A percentile compares a stretch with the other conserved stretches of the same genome.
Evolutionary conservation across 495 filamentous ascomycete species (phyloP).

Genomic region (Cladorrhinum samala): DNA sequence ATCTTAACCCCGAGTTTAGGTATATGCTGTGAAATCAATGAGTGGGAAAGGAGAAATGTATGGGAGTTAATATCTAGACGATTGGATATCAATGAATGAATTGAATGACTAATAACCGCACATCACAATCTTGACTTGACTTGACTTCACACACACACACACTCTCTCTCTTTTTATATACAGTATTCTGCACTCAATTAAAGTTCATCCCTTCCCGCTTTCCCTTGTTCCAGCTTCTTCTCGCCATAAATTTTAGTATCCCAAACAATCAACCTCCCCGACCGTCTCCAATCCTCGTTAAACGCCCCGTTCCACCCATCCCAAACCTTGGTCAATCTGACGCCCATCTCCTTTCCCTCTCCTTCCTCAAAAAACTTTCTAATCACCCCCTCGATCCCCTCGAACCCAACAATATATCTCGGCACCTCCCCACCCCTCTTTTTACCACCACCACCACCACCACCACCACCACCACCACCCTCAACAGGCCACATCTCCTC

Average conservation of each 20-base stretch:
- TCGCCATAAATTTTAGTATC: slow-evolving; percentile 37
- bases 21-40: slow-evolving; percentile 32
- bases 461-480: too few relatives aligned
- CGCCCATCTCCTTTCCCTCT: slow-evolving; percentile 28
- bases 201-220: background rate
- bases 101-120: too few relatives aligned
- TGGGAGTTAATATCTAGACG: background rate
- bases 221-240: background rate
- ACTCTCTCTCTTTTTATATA: background rate
- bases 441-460: too few relatives aligned
- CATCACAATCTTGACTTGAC: too few relatives aligned
- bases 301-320: slow-evolving; percentile 71
- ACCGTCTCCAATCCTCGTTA: slow-evolving; percentile 82
- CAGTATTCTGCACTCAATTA: too few relatives aligned
- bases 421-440: slow-evolving; percentile 42
- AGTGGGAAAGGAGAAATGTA: background rate
- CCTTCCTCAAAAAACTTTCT: slow-evolving; percentile 34
- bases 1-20: slow-evolving; percentile 58
- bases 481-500: slow-evolving; percentile 33
- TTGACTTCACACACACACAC: background rate
- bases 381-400: slow-evolving; percentile 41
- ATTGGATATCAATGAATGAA: too few relatives aligned
- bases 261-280: slow-evolving; percentile 83
- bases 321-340: slow-evolving; percentile 55
- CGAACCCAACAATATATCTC: slow-evolving; percentile 51